Percentiles rank a stretch among this genome's conserved stretches.
Conservation (phyloP, 2,329 filamentous ascomycete genomes). For the Ophiostoma pallidulum region DNA sequence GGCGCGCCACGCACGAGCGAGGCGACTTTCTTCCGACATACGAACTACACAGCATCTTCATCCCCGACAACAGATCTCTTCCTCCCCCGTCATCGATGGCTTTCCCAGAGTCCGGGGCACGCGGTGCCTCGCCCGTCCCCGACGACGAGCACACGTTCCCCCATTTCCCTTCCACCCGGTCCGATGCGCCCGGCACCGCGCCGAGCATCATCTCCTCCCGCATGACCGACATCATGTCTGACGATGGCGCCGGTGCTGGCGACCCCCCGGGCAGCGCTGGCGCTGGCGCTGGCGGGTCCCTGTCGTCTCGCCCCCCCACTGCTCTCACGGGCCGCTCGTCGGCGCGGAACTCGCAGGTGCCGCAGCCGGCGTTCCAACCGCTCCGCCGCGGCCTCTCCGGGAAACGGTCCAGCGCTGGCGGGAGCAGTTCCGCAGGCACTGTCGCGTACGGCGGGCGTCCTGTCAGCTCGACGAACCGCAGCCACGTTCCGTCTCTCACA, state of each 20-base stretch:
- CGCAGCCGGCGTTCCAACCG: constrained; percentile 28
- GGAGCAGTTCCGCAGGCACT: constrained; percentile 20
- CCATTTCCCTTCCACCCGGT: constrained; percentile 31
- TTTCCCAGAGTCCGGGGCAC: constrained; percentile 27
- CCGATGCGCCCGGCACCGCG: constrained; percentile 32
- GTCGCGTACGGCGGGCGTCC: constrained; percentile 38
- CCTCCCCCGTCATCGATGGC: constrained; percentile 12
- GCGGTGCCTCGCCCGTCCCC: constrained; percentile 23
- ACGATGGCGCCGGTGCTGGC: constrained; percentile 37
- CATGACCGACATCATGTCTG: constrained; percentile 56
- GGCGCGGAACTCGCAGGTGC: constrained; percentile 32
- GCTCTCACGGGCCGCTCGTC: constrained; percentile 44
- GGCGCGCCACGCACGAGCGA: too few species aligned
- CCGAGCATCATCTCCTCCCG: constrained; percentile 62
- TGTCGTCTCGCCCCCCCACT: constrained; percentile 44
- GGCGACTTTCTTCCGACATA: too few species aligned
- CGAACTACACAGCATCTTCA: not conserved
- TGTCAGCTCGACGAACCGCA: constrained; percentile 62
- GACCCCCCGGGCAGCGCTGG: constrained; percentile 22
- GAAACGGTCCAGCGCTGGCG: constrained; percentile 32
- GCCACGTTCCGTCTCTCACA: constrained; percentile 81
- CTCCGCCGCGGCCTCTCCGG: constrained; percentile 43
- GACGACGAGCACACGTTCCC: constrained; percentile 31
- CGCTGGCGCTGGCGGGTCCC: constrained; percentile 25
- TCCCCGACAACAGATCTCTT: not conserved